phyloP scores from a whole-genome alignment of 768 basidiomycete genomes.

The Cystofilobasidium bisporidii region DNA sequence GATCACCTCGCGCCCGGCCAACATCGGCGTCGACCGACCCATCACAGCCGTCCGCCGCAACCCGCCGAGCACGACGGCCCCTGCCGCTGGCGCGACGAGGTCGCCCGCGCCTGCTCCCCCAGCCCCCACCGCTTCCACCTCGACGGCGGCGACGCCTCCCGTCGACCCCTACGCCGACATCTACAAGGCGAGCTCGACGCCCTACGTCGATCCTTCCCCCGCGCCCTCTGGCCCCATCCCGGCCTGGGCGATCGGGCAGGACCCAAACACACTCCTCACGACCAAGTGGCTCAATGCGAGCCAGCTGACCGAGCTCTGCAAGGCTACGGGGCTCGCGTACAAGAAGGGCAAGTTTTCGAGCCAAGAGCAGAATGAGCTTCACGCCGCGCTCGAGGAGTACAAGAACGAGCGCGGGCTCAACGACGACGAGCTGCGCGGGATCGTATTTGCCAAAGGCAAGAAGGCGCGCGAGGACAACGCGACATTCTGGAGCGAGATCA shows the following conservation, averaged over 20 bases:
- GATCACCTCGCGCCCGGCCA: background rate
- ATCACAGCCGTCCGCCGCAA: too few relatives aligned
- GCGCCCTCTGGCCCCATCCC: background rate
- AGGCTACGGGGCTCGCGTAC: slow-evolving; percentile 53
- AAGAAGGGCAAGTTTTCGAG: slow-evolving; percentile 81
- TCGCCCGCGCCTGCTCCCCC: too few relatives aligned
- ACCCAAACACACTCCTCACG: background rate
- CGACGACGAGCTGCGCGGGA: slow-evolving; percentile 50
- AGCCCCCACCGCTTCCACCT: background rate
- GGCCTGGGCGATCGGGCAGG: background rate
- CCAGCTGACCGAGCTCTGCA: slow-evolving; percentile 14
- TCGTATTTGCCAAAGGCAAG: slow-evolving; percentile 55
- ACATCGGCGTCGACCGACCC: too few relatives aligned
- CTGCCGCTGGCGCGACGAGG: too few relatives aligned
- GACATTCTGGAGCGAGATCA: slow-evolving; percentile 70
- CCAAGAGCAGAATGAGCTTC: slow-evolving; percentile 60
- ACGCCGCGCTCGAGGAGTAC: slow-evolving; percentile 54
- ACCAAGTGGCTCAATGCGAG: slow-evolving; percentile 18
- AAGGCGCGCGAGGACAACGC: slow-evolving; percentile 53
- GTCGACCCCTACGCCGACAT: background rate
- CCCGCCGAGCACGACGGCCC: too few relatives aligned
- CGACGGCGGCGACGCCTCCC: background rate
- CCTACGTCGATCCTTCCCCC: background rate
- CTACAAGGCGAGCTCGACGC: background rate
- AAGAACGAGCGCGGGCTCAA: slow-evolving; percentile 40